phyloP scores from a whole-genome alignment of 2,329 filamentous ascomycete genomes.

The Ophiobolus disseminans region DNA sequence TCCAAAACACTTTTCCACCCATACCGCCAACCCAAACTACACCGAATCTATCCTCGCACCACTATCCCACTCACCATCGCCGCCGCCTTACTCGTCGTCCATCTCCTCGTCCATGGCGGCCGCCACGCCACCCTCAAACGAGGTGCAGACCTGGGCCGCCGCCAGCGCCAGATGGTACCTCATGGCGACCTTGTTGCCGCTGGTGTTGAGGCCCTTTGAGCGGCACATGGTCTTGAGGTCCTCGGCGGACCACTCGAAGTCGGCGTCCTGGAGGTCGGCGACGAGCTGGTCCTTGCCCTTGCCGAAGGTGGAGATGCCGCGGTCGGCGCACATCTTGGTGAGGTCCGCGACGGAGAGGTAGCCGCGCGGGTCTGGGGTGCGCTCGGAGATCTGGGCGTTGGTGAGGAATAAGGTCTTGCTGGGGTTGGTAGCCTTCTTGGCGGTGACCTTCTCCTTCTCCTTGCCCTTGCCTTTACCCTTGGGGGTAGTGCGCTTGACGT shows the following conservation, averaged over 20 bases:
- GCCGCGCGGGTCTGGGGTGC: conserved; percentile 32
- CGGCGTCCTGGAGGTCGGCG: conserved; percentile 28
- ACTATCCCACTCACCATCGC: conserved; percentile 2
- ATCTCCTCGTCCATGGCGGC: conserved; percentile 4
- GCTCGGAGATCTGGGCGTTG: conserved; percentile 13
- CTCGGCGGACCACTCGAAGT: conserved; percentile 23
- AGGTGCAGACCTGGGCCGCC: conserved; percentile 25
- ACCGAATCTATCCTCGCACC: conserved; percentile 2
- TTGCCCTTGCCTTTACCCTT: conserved; percentile 4
- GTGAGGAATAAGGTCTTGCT: background rate
- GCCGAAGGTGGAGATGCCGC: conserved; percentile 20
- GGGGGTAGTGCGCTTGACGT: background rate
- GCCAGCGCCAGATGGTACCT: conserved; percentile 34
- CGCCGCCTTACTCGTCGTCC: conserved; percentile 8
- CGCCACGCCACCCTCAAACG: conserved; percentile 20
- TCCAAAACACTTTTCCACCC: background rate
- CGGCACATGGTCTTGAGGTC: conserved; percentile 34
- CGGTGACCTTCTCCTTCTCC: conserved; percentile 3
- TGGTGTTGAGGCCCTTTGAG: conserved; percentile 26
- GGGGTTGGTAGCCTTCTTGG: conserved; percentile 1
- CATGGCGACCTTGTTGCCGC: conserved; percentile 32
- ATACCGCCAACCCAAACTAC: background rate
- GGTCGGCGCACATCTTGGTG: conserved; percentile 26
- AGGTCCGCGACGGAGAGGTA: conserved; percentile 32
- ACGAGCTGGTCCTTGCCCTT: conserved; percentile 27